phyloP scores from a whole-genome alignment of 345 rosid species.

The Citrus glauca region DNA sequence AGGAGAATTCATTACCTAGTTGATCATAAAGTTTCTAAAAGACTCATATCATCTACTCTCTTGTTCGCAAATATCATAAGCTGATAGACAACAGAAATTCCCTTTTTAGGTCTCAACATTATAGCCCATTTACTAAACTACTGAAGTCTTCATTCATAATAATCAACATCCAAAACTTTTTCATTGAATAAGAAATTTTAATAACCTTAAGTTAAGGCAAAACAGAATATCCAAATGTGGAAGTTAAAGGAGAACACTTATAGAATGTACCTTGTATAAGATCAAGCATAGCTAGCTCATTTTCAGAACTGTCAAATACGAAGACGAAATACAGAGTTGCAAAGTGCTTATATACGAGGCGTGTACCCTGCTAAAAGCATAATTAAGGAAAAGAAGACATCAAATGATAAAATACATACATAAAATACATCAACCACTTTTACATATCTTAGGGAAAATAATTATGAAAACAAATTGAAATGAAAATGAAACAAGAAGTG shows the following conservation, averaged over 20 bases:
- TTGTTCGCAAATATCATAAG: background rate
- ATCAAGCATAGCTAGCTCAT: conserved; percentile 96
- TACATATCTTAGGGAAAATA: background rate
- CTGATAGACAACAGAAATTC: background rate
- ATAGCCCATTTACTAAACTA: background rate
- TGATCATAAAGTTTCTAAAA: background rate
- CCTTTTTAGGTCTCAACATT: background rate
- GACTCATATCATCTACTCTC: background rate
- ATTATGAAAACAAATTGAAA: background rate
- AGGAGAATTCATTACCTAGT: background rate
- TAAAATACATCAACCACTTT: background rate
- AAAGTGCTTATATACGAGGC: conserved; percentile 84
- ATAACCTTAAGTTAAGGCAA: background rate
- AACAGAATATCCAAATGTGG: background rate
- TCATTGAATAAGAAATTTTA: background rate
- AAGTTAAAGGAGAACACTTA: background rate
- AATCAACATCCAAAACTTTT: background rate
- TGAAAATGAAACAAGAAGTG: background rate
- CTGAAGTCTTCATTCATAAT: background rate
- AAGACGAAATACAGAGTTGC: conserved; percentile 89
- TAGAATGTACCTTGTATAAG: conserved; percentile 72
- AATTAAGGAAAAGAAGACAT: background rate
- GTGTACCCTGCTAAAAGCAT: conserved; percentile 49
- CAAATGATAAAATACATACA: background rate
- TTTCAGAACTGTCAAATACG: conserved; percentile 83